Percentiles rank a stretch among this genome's conserved stretches.
Evolutionary conservation across 495 filamentous ascomycete genomes (phyloP).

Genomic region (Xylaria curta): DNA sequence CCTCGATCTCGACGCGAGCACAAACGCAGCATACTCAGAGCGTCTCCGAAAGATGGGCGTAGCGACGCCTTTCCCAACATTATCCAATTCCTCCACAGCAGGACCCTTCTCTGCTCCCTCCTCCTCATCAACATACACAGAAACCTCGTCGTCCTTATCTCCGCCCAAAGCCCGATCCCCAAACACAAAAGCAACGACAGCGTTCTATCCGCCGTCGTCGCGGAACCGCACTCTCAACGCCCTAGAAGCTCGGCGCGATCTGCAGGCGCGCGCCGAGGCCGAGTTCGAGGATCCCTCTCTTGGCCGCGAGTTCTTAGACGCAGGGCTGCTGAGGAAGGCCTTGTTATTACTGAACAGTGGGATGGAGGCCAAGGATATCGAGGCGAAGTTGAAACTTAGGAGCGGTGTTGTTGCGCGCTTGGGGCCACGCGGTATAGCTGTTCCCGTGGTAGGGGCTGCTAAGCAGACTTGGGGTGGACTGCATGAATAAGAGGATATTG

Average conservation of each 20-base stretch:
- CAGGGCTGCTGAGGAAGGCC: constrained; percentile 44
- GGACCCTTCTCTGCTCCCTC: constrained; percentile 25
- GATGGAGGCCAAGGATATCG: constrained; percentile 39
- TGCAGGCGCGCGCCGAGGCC: constrained; percentile 44
- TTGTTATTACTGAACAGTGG: constrained; percentile 46
- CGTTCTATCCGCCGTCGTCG: constrained; percentile 37
- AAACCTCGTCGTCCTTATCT: constrained; percentile 15
- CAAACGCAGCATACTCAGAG: constrained; percentile 43
- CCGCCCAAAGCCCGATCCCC: constrained; percentile 9
- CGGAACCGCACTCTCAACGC: constrained; percentile 50
- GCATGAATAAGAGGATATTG: background rate
- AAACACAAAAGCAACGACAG: constrained; percentile 12
- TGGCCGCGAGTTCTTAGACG: constrained; percentile 50
- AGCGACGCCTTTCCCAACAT: constrained; percentile 54
- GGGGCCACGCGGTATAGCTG: constrained; percentile 41
- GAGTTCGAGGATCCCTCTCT: constrained; percentile 46
- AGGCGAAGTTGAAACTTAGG: constrained; percentile 45
- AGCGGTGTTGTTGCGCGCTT: constrained; percentile 48
- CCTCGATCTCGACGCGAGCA: constrained; percentile 38
- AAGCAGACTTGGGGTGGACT: constrained; percentile 15
- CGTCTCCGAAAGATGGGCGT: constrained; percentile 55
- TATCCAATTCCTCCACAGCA: constrained; percentile 54
- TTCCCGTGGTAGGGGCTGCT: constrained; percentile 22
- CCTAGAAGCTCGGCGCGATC: constrained; percentile 45
- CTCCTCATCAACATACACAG: constrained; percentile 28